Evolutionary conservation across 441 rosid genomes (phyloP), one percentile per base, ranked within the genome.

Genomic region (Populus hybrid): DNA sequence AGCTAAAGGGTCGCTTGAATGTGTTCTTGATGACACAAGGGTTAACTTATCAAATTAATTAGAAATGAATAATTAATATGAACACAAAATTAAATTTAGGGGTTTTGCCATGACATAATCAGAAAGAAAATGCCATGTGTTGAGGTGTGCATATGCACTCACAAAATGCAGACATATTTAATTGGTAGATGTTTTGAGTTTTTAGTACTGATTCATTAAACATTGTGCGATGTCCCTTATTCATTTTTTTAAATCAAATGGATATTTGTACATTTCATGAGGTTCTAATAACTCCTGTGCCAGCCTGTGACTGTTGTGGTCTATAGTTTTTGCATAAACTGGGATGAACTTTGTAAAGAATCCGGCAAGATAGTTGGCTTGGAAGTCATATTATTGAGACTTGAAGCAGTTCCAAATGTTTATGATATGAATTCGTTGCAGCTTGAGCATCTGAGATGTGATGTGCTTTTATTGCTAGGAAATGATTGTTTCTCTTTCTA

Each of bases 21-120:
- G 57, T 46, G 18, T 4, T 46, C 57, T 46, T 12, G 32, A 46
- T 3, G 57, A 46, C 57, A 46, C 57, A 14, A 46, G 91, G 57
- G 57, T 46, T 46, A 46, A 46, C 57, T 46, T 14, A 14, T 14
- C 57, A 50, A 16, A 50, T 50, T 50, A 30, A 30, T 30, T 30
- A 30, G 32, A 30, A 30, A 30, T 50, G 57, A 50, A 50, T 50
- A 50, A 50, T 50, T 50, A 16, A 50, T 50, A 50, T 50, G 57
- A 50, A 14, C 57, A 50, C 18, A 50, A 50, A 4, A 50, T 50
- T 50, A 50, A 50, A 50, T 50, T 50, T 50, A 50, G 57, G 57
- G 57, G 57, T 14, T 50, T 50, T 50, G 57, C 57, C 57, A 12
- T 50, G 57, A 50, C 57, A 50, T 50, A 16, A 50, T 50, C 57